These are phyloP conservation scores for Malus domestica DNA, from an alignment of 306 rosid species.

Conservation along the genomic window DNA sequence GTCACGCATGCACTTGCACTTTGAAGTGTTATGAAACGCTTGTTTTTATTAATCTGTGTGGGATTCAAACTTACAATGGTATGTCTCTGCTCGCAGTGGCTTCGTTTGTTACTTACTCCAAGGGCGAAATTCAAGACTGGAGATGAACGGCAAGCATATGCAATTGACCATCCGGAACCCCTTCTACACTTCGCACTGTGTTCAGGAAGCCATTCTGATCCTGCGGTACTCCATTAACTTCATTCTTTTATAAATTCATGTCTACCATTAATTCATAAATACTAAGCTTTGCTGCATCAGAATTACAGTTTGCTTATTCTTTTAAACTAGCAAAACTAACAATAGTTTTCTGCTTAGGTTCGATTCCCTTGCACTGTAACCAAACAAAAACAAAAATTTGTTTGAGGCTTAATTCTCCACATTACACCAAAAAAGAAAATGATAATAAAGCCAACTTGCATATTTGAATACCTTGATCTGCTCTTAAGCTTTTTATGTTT, in stretches of 20 bases:
- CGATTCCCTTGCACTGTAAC: not conserved
- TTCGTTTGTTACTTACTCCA: slow-evolving; percentile 59
- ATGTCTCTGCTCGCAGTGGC: slow-evolving; percentile 55
- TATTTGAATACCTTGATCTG: not conserved
- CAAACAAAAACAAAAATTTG: not conserved
- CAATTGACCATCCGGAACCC: slow-evolving; percentile 62
- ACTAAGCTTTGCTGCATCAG: not conserved
- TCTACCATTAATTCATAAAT: not conserved
- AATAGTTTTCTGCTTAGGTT: not conserved
- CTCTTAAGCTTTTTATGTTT: not conserved
- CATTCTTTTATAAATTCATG: not conserved
- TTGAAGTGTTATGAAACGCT: not conserved
- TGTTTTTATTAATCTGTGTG: not conserved
- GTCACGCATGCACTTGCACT: not conserved
- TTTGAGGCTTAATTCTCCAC: not conserved
- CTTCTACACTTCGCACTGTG: slow-evolving; percentile 83
- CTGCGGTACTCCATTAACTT: slow-evolving; percentile 55
- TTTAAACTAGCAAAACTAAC: too few species aligned
- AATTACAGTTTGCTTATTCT: not conserved
- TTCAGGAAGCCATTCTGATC: slow-evolving; percentile 93
- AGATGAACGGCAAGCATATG: slow-evolving; percentile 60
- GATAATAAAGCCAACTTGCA: not conserved
- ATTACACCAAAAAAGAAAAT: not conserved
- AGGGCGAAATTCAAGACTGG: slow-evolving; percentile 64
- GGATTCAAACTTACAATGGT: not conserved